Percentiles rank a stretch among this genome's conserved stretches.
Evolutionary conservation across 2,329 filamentous ascomycete species (phyloP).

Genomic region (Dothiorella sarmentorum): DNA sequence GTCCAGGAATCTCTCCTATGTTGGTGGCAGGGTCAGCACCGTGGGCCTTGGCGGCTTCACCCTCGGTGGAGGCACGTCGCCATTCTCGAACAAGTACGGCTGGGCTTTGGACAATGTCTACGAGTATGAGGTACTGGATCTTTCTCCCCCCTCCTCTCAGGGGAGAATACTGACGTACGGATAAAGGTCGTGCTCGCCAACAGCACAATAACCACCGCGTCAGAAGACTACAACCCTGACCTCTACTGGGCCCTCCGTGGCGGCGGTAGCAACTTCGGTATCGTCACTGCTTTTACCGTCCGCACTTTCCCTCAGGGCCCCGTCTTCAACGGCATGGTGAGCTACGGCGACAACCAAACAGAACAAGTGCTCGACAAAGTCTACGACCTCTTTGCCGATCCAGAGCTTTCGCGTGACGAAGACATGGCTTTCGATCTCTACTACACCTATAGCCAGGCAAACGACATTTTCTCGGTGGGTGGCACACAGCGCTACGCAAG

Average conservation of each 20-base stretch:
- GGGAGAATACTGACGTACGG: not conserved
- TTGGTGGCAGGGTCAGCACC: constrained; percentile 17
- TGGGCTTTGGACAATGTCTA: not conserved
- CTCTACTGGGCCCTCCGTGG: constrained; percentile 39
- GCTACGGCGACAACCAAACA: constrained; percentile 25
- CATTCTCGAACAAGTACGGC: constrained; percentile 6
- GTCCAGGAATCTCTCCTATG: constrained; percentile 2
- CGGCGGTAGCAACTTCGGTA: constrained; percentile 36
- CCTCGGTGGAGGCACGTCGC: constrained; percentile 19
- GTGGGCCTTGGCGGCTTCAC: constrained; percentile 20
- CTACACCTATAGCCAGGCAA: not conserved
- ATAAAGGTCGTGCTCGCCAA: not conserved
- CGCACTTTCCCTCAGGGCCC: not conserved
- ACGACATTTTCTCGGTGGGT: constrained; percentile 22
- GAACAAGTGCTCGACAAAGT: constrained; percentile 22
- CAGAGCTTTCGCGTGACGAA: constrained; percentile 21
- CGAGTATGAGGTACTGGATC: not conserved
- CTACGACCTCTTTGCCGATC: constrained; percentile 19
- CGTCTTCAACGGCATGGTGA: constrained; percentile 37
- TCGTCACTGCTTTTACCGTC: constrained; percentile 35
- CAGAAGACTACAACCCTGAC: constrained; percentile 20
- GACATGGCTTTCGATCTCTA: constrained; percentile 9
- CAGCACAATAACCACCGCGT: not conserved
- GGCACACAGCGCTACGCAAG: constrained; percentile 24
- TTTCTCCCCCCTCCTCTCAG: not conserved